Base-by-base conservation (phyloP, 257 asterid genomes). In the Plantago major region DNA sequence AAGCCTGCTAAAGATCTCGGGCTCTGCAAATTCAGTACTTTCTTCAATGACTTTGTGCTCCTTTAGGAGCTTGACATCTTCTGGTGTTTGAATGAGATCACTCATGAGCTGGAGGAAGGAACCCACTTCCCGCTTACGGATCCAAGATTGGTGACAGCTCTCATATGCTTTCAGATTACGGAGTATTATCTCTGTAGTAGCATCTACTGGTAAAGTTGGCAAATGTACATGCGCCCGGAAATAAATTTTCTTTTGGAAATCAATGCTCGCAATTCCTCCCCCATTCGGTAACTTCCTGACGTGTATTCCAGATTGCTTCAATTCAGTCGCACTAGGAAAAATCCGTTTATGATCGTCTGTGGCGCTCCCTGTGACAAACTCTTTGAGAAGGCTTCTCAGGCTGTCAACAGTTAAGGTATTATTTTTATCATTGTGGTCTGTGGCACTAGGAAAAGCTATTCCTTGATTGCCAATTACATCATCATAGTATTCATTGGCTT, bases 251-350 rank as follows among this genome's bases (percentile, higher is more conserved):
- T 42, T 62, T 15, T 11, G 14, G 38, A 62, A 62, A 47, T 11
- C 16, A 37, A 62, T 62, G 47, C 58, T 14, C 16, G 58, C 49
- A 14, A n/a, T 42, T 62, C 67, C 65, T 10, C n/a, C n/a, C n/a
- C 53, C 47, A 6, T 11, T 15, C 38, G 33, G 30, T 1, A 48
- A 58, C 38, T 62, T 62, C 67, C 33, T 62, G 67, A 62, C 49
- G 5, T 10, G 47, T 0, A 62, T 49, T 10, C 58, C 67, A 0
- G 67, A 51, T n/a, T 37, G 33, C 16, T 28, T 30, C 58, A 62
- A 16, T 38, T 62, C 67, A 14, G 67, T 62, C 13, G 66, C 66
- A 15, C 66, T 10, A 1, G 66, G 66, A 22, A 62, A 62, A 12
- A 26, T 3, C 16, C 66, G 28, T n/a, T 10, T 62, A 19, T 45